Conservation (phyloP, 176 grass and related monocot species). For the Oryza glaberrima region DNA sequence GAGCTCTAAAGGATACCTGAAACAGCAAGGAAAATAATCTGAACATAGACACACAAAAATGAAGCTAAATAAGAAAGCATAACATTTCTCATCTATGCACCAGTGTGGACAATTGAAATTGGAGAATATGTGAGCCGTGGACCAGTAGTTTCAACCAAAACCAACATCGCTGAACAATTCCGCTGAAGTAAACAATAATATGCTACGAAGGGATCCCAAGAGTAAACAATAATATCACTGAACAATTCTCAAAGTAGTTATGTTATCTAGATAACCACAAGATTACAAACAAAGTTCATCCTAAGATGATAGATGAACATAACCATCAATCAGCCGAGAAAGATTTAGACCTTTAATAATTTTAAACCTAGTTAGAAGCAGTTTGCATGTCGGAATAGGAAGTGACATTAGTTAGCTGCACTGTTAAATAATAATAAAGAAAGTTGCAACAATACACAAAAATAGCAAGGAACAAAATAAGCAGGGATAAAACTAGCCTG, state of each 20-base stretch:
- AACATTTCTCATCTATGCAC: constrained; percentile 20
- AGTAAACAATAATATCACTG: background rate
- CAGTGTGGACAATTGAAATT: constrained; percentile 16
- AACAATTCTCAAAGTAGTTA: constrained; percentile 16
- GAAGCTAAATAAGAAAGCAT: constrained; percentile 19
- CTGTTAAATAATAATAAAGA: background rate
- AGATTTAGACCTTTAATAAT: background rate
- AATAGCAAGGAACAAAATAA: constrained; percentile 12
- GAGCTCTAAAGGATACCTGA: constrained; percentile 95
- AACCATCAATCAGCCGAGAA: background rate
- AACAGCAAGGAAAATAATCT: constrained; percentile 50
- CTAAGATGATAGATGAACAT: background rate
- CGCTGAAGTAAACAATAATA: constrained; percentile 28
- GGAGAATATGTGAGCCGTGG: constrained; percentile 4
- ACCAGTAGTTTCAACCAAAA: background rate
- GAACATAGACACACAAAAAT: constrained; percentile 28
- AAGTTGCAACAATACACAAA: background rate
- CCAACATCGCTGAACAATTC: constrained; percentile 8
- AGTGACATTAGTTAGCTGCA: background rate
- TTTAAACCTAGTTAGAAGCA: background rate
- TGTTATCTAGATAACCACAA: constrained; percentile 24
- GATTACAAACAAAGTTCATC: constrained; percentile 3
- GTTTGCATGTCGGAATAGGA: background rate
- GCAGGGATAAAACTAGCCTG: background rate
- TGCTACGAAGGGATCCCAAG: constrained; percentile 12